phyloP scores from a whole-genome alignment of 208 protist species.

The Leishmania major region DNA sequence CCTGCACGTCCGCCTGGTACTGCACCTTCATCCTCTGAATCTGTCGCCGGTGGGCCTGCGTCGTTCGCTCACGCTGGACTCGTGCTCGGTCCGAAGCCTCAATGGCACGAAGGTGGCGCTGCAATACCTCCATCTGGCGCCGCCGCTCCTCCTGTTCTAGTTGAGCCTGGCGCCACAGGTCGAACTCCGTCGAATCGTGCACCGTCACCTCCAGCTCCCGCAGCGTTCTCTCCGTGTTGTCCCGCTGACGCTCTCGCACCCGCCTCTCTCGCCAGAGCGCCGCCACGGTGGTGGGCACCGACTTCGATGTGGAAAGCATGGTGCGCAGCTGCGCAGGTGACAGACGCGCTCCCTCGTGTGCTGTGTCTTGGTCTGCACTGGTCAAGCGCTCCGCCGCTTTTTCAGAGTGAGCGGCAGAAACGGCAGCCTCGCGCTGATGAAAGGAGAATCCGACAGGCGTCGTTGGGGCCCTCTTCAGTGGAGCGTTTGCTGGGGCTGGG shows the following conservation, averaged over 20 bases:
- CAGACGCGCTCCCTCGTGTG: neutral
- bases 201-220: slow-evolving; percentile 48
- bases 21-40: slow-evolving; percentile 24
- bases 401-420: neutral
- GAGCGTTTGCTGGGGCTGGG: neutral
- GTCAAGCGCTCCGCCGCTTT: neutral
- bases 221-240: slow-evolving; percentile 42
- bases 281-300: slow-evolving; percentile 51
- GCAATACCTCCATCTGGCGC: slow-evolving; percentile 29
- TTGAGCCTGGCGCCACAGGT: slow-evolving; percentile 62
- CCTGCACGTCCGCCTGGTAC: slow-evolving; percentile 22
- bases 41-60: slow-evolving; percentile 21
- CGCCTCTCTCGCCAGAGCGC: slow-evolving; percentile 66
- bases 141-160: slow-evolving; percentile 32
- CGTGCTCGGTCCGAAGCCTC: slow-evolving; percentile 40
- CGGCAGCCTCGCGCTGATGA: slow-evolving; percentile 20
- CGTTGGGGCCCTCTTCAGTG: slow-evolving; percentile 24
- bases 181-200: slow-evolving; percentile 49
- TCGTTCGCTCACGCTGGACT: slow-evolving; percentile 19
- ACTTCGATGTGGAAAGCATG: slow-evolving; percentile 41
- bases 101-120: slow-evolving; percentile 44
- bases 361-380: neutral
- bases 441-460: slow-evolving; percentile 41
- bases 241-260: slow-evolving; percentile 41
- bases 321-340: slow-evolving; percentile 28